Percentiles rank a stretch among this genome's conserved stretches.
phyloP scores from a whole-genome alignment of 1,284 basidiomycete genomes.

The Anthracocystis setariae region DNA sequence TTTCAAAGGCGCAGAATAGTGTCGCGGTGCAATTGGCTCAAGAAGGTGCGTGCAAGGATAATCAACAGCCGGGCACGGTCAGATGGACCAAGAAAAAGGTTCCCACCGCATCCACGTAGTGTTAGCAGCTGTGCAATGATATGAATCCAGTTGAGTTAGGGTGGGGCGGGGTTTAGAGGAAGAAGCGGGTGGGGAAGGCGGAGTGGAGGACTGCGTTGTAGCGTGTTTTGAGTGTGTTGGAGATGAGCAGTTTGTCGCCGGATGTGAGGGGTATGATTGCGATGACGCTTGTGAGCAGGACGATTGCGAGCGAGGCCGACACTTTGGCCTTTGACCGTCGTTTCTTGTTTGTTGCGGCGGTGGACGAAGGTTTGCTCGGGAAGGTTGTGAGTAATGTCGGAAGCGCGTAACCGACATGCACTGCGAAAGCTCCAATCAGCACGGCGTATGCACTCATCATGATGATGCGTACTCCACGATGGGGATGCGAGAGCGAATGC shows the following conservation, averaged over 20 bases:
- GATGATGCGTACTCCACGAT: slow-evolving; percentile 1
- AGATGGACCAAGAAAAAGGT: slow-evolving; percentile 58
- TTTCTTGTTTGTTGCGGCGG: not conserved
- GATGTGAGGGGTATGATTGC: slow-evolving; percentile 20
- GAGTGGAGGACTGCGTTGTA: slow-evolving; percentile 30
- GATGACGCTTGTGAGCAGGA: slow-evolving; percentile 22
- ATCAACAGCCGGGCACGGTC: slow-evolving; percentile 58
- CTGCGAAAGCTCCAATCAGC: slow-evolving; percentile 34
- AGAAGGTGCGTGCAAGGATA: slow-evolving; percentile 58
- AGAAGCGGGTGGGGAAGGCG: slow-evolving; percentile 22
- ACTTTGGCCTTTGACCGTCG: slow-evolving; percentile 4
- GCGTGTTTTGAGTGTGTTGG: slow-evolving; percentile 22
- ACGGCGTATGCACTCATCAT: slow-evolving; percentile 18
- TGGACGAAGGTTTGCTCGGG: not conserved
- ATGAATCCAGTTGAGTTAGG: no score
- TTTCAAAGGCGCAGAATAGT: slow-evolving; percentile 45
- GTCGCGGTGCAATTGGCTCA: slow-evolving; percentile 55
- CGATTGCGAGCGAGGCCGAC: not conserved
- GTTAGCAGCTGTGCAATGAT: no score
- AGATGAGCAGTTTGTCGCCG: slow-evolving; percentile 14
- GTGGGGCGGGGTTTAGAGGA: slow-evolving; percentile 9
- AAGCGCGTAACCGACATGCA: slow-evolving; percentile 24
- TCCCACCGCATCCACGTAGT: slow-evolving; percentile 1
- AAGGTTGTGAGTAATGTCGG: slow-evolving; percentile 14
- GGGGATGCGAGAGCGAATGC: slow-evolving; percentile 25